A percentile compares a stretch with the other conserved stretches of the same genome.
These are phyloP conservation scores for Prunus mume DNA, from an alignment of 306 rosid species.

Conservation along the genomic window DNA sequence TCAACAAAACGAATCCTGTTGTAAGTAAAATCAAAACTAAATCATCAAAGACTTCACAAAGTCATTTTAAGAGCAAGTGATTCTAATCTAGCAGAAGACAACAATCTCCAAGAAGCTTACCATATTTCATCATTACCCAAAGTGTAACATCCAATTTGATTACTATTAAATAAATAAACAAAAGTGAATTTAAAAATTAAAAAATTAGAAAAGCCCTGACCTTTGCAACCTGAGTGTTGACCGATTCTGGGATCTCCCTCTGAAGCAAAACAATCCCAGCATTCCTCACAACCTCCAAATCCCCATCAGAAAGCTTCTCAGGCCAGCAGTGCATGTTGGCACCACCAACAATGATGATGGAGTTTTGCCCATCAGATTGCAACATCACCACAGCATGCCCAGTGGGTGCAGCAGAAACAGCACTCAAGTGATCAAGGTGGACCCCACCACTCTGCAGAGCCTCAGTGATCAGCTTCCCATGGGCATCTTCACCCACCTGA, in stretches of 20 bases:
- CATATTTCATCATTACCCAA: background rate
- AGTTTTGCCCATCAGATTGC: constrained; percentile 78
- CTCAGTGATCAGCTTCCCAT: constrained; percentile 55
- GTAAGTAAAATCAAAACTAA: background rate
- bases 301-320: constrained; percentile 30
- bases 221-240: constrained; percentile 85
- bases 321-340: constrained; percentile 83
- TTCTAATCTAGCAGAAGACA: background rate
- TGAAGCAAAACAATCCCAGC: constrained; percentile 87
- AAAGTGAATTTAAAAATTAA: background rate
- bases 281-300: constrained; percentile 51
- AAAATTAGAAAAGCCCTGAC: constrained; percentile 31
- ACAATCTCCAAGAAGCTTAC: background rate
- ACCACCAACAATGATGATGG: constrained; percentile 84
- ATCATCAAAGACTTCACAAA: background rate
- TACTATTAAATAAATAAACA: background rate
- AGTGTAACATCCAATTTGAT: background rate
- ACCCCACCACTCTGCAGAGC: constrained; percentile 63
- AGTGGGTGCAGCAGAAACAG: constrained; percentile 47
- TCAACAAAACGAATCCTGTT: background rate
- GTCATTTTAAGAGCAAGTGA: background rate
- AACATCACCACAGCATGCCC: constrained; percentile 93
- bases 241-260: constrained; percentile 88
- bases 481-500: constrained; percentile 76
- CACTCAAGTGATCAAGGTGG: constrained; percentile 37